Base-by-base conservation (phyloP, 352 stramenopile species). In the Globisporangium echinulatum region DNA sequence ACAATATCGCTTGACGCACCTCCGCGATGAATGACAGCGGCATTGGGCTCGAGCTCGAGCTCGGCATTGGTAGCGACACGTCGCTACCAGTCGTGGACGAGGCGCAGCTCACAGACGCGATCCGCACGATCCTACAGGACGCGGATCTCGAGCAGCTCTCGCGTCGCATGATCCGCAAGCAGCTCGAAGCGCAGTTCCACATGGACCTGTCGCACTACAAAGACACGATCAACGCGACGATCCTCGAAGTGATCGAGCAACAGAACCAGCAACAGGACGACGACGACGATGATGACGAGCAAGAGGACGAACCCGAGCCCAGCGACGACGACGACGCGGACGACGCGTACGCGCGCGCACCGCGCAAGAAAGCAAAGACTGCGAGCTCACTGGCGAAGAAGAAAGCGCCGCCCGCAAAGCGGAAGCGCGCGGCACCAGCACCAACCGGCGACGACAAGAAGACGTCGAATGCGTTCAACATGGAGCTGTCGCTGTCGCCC, bases 71-170 rank as follows among this genome's bases (percentile, higher is more conserved):
- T 11, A 67, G 75, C 52, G 79, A 78, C 56, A 63, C 66, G 36
- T 59, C 66, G 15, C 55, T 71, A 47, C 62, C 71, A 48, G 56
- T 69, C 15, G 77, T 89, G 53, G 78, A 92, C 63, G 79, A 76
- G 56, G 62, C 61, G 25, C 69, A 90, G 64, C 75, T 94, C 43
- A 74, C 73, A 15, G 72, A 83, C 17, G 81, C 83, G 42, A 93
- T 94, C 72, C 77, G 81, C 59, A 49, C 64, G 42, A 94, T 94
- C 67, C 79, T 94, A 11, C 70, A 82, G 62, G 75, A 87, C 59
- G 85, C 83, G 25, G 84, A 94, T 65, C 70, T 94, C 55, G 82
- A 92, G 68, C 82, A 91, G 69, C 79, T 94, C 60, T 92, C 81
- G 42, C 83, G 85, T 14, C 82, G 84, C 57, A 92, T 92, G 82